Conservation (phyloP, 208 protist genomes). For the Leishmania tarentolae region DNA sequence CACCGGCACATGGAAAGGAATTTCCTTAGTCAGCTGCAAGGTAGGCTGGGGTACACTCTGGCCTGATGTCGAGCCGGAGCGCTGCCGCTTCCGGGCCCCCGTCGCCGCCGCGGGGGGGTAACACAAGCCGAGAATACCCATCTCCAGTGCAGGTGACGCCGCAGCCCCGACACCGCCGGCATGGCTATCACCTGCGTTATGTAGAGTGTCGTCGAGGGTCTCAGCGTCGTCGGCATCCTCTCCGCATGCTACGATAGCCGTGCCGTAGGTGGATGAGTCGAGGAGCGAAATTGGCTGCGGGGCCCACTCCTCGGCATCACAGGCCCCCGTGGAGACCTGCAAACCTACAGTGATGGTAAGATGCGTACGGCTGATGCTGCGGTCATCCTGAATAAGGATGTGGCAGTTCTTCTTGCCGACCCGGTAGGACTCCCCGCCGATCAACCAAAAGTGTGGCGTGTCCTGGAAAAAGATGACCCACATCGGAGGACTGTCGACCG, state of each 20-base stretch:
- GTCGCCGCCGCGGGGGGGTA: not conserved
- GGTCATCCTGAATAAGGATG: slow-evolving; percentile 65
- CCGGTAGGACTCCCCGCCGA: slow-evolving; percentile 55
- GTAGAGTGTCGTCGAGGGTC: not conserved
- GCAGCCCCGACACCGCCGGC: not conserved
- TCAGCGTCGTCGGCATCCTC: slow-evolving; percentile 13
- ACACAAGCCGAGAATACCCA: slow-evolving; percentile 22
- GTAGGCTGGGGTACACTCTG: not conserved
- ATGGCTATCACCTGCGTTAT: not conserved
- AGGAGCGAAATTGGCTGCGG: slow-evolving; percentile 54
- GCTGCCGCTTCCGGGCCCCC: not conserved
- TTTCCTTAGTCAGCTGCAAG: slow-evolving; percentile 24
- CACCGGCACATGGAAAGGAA: slow-evolving; percentile 45
- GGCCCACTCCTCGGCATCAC: not conserved
- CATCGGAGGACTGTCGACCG: slow-evolving; percentile 32
- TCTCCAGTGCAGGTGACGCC: not conserved
- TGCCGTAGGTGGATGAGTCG: slow-evolving; percentile 82
- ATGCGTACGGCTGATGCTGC: slow-evolving; percentile 82
- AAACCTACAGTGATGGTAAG: slow-evolving; percentile 52
- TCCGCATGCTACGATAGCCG: slow-evolving; percentile 33
- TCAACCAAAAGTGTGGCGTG: slow-evolving; percentile 61
- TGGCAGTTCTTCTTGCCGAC: slow-evolving; percentile 71
- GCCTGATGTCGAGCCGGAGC: not conserved
- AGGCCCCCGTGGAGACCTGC: not conserved
- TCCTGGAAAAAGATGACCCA: slow-evolving; percentile 81